phyloP scores from a whole-genome alignment of 331 rosid species.

The Quercus tomentella region DNA sequence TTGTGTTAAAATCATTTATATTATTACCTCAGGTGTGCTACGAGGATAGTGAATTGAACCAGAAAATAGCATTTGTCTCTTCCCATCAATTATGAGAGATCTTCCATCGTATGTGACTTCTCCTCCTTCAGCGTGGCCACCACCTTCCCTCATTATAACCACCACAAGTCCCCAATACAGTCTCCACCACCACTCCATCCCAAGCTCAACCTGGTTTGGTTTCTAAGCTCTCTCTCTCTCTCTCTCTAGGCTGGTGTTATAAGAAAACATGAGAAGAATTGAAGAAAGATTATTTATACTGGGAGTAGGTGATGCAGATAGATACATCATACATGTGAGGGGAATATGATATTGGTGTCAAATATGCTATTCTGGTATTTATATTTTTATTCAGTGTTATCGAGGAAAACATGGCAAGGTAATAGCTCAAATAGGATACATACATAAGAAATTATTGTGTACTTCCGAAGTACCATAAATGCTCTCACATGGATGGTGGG shows the following conservation, averaged over 20 bases:
- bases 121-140: slow-evolving; percentile 2
- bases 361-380: no score
- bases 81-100: slow-evolving; percentile 57
- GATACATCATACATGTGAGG: no score
- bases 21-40: slow-evolving; percentile 70
- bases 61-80: slow-evolving; percentile 49
- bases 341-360: no score
- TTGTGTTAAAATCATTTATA: neutral
- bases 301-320: no score
- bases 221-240: neutral
- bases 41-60: slow-evolving; percentile 83
- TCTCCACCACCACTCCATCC: slow-evolving; percentile 25
- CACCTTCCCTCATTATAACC: neutral
- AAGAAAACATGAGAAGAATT: neutral
- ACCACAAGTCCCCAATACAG: slow-evolving; percentile 1
- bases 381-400: no score
- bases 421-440: no score
- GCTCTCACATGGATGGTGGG: no score
- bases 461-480: accelerated
- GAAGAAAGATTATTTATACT: no score
- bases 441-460: no score
- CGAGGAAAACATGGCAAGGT: no score
- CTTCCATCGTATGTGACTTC: slow-evolving; percentile 59
- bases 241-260: neutral
- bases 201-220: neutral